Evolutionary conservation across 345 rosid genomes (phyloP), one percentile per base, ranked within the genome.

Genomic region (Gossypium herbaceum): DNA sequence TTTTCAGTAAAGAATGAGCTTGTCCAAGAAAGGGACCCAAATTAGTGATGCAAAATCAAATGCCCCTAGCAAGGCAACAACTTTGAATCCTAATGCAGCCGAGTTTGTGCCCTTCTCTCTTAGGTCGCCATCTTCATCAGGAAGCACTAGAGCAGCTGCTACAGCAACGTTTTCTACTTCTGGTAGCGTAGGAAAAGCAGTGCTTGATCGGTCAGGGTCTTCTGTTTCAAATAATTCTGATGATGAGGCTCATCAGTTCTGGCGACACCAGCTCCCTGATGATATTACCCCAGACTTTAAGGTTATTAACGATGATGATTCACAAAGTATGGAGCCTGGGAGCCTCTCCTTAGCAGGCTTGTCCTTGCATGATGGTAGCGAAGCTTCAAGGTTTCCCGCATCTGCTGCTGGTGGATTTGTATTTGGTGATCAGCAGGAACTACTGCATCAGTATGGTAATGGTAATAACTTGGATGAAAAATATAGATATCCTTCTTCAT

Each of bases 181-280:
- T 34, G 85, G 83, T 20, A 77, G 84, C 15, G 64, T 84, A 24
- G 97, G 97, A 58, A 92, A 89, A 79, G 88, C 91, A 48, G 89
- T 85, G 56, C 80, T 95, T 43, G 88, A 86, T 82, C 84, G 94
- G 54, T 83, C 96, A 2, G 98, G 86, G 55, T 91, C 97, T 56
- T 85, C 94, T 47, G 73, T 80, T 41, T 93, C 98, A 8, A 90
- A 89, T 83, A 85, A 87, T 25, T 91, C 99, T 19, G 99, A 95
- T 78, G 99, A 95, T 2, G 99, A 95, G 80, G 94, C 91, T 19
- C 94, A 87, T 70, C 97, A 90, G 75, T 93, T 81, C 81, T 93
- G 97, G 98, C 90, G 90, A 69, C 93, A 79, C 83, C 97, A 96
- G 82, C 97, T 96, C 59, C 98, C 99, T 17, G 98, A 93, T 76